These are phyloP conservation scores for Salix udensis DNA, from an alignment of 345 rosid species.

Conservation along the genomic window DNA sequence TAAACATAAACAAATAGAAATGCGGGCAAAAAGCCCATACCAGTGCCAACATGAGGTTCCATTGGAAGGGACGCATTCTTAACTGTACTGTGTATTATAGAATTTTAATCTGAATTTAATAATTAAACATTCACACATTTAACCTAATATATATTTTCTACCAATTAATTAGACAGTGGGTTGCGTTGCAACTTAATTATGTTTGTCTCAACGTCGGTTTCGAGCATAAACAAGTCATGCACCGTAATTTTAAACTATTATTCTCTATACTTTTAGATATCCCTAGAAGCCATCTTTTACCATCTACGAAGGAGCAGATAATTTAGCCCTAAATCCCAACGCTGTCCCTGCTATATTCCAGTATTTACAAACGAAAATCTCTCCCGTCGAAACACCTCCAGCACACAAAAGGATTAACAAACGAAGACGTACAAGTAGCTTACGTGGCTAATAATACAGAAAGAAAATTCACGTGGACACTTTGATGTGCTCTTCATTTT, in stretches of 20 bases:
- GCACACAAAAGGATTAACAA: neutral
- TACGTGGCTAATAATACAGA: neutral
- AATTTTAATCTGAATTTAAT: neutral
- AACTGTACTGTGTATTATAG: constrained; percentile 3
- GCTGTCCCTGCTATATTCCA: neutral
- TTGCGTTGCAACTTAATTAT: neutral
- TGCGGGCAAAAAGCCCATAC: neutral
- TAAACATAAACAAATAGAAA: neutral
- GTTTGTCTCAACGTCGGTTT: constrained; percentile 15
- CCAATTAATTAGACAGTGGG: constrained; percentile 1
- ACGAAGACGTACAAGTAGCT: neutral
- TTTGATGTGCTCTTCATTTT: too few relatives aligned
- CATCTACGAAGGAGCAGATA: neutral
- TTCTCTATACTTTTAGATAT: too few relatives aligned
- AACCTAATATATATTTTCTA: neutral
- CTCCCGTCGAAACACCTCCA: too few relatives aligned
- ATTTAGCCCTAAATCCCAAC: neutral
- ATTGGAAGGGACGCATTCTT: constrained; percentile 21
- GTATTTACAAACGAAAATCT: neutral
- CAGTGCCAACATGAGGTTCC: constrained; percentile 32
- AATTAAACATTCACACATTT: neutral
- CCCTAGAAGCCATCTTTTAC: neutral
- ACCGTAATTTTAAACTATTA: neutral
- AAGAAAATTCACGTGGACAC: too few relatives aligned
- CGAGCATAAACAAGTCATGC: neutral